Evolutionary conservation across 768 basidiomycete species (phyloP), one percentile per base, ranked within the genome.

Genomic region (Lentinula sp.): DNA sequence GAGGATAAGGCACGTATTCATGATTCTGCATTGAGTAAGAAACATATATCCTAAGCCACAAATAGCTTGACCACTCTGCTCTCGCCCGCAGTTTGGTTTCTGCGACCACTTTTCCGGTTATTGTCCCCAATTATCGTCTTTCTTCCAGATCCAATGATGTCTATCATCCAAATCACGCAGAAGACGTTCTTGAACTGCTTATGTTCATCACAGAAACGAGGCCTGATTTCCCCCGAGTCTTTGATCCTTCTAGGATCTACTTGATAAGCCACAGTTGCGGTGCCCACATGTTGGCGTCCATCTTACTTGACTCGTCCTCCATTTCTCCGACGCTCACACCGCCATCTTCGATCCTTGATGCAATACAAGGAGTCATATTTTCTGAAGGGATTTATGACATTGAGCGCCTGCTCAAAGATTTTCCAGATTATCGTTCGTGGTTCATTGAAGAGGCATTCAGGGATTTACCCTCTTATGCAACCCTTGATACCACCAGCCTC

Each of bases 311-410:
- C 67, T 79, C 82, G 0, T 73, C 77, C 3, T 56, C 68, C 0
- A 68, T 75, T 56, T 72, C 76, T 1, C 79, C 80, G 4, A 64
- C 63, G 28, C 77, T 89, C 20, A 70, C 71, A 15, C 88, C 87
- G 0, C 70, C 76, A 48, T 66, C 67, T 12, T 56, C 58, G 41
- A 73, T 86, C 18, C 72, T 81, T 52, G 64, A 66, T 58, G 75
- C 80, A 50, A 79, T 81, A 18, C 77, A 77, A 57, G 87, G 78
- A 15, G 74, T 91, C 50, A 71, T 85, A 55, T 63, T 87, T 66
- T 86, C 91, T 0, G 91, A 90, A 71, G 92, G 92, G 36, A 86
- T 93, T 63, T 92, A 86, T 71, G 85, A 93, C 70, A 72, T 91
- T 62, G 87, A 89, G 70, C 65, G 77, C 4, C 79, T 93, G 45